Conservation (phyloP, 164 flowering plant genomes). For the Piper betle region DNA sequence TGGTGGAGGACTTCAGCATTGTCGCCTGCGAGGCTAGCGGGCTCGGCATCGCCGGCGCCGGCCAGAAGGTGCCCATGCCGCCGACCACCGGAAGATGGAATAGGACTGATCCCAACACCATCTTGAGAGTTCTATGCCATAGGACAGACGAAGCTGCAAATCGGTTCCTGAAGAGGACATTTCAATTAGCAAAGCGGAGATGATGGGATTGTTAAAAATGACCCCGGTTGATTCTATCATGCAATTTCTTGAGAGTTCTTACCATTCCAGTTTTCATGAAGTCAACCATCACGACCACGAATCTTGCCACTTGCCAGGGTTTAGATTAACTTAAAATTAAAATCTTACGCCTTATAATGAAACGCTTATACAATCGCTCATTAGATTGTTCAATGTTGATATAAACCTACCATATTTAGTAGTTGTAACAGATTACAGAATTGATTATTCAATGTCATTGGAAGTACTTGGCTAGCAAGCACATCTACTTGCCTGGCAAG, state of each 20-base stretch:
- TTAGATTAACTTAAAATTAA: too few relatives aligned
- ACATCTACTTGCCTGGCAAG: too few relatives aligned
- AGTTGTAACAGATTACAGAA: too few relatives aligned
- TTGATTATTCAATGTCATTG: too few relatives aligned
- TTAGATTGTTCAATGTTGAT: too few relatives aligned
- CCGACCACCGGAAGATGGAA: slow-evolving; percentile 92
- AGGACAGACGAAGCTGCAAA: slow-evolving; percentile 70
- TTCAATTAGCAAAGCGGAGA: slow-evolving; percentile 66
- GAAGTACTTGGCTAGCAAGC: too few relatives aligned
- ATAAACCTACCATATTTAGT: too few relatives aligned
- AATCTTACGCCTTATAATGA: too few relatives aligned
- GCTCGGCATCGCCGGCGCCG: slow-evolving; percentile 24
- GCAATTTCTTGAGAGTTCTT: too few relatives aligned
- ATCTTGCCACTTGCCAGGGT: too few relatives aligned
- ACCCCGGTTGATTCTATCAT: neutral
- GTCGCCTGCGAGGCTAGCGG: slow-evolving; percentile 63
- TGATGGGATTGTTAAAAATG: slow-evolving; percentile 9
- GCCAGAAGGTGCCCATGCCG: slow-evolving; percentile 74
- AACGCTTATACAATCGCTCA: too few relatives aligned
- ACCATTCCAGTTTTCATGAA: slow-evolving; percentile 62
- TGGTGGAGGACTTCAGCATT: slow-evolving; percentile 80
- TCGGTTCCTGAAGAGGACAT: slow-evolving; percentile 64
- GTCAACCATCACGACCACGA: neutral
- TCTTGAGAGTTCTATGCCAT: slow-evolving; percentile 73
- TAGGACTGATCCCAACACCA: slow-evolving; percentile 80